Evolutionary conservation across 2,329 filamentous ascomycete genomes (phyloP).

Genomic region (Ophiostoma tasmaniense): DNA sequence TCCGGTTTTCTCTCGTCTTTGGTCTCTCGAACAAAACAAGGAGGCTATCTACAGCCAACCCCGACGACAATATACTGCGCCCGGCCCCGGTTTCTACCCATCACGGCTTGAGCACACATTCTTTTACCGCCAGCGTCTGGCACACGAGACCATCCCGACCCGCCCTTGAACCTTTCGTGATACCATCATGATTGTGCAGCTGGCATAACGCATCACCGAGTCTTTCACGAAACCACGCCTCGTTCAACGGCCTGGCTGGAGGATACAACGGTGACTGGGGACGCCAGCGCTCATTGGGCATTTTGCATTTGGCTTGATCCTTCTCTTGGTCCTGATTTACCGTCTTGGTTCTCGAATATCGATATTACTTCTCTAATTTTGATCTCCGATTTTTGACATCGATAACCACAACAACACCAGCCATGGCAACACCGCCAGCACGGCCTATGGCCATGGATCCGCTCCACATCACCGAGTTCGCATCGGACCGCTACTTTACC

Average conservation of each 20-base stretch:
- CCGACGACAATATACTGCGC: neutral
- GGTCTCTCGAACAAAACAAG: neutral
- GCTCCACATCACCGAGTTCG: slow-evolving; percentile 57
- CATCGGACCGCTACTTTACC: slow-evolving; percentile 54
- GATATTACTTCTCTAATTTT: slow-evolving; percentile 7
- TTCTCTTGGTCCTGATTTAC: neutral
- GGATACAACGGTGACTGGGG: neutral
- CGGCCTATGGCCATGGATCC: slow-evolving; percentile 46
- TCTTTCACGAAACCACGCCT: slow-evolving; percentile 5
- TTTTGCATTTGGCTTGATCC: neutral
- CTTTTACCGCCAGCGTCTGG: neutral
- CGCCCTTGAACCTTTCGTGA: neutral
- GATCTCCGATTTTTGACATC: neutral
- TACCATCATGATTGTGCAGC: slow-evolving; percentile 14
- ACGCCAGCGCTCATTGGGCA: neutral
- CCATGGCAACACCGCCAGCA: slow-evolving; percentile 21
- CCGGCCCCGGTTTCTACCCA: neutral
- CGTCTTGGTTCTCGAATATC: neutral
- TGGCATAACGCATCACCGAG: neutral
- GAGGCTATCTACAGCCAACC: neutral
- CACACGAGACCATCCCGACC: neutral
- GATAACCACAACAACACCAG: neutral
- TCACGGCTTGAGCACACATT: neutral
- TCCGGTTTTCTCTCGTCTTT: neutral
- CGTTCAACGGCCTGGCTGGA: slow-evolving; percentile 10